These are phyloP conservation scores for Penicillium sp. DNA, from an alignment of 2,329 filamentous ascomycete genomes.

Conservation along the genomic window DNA sequence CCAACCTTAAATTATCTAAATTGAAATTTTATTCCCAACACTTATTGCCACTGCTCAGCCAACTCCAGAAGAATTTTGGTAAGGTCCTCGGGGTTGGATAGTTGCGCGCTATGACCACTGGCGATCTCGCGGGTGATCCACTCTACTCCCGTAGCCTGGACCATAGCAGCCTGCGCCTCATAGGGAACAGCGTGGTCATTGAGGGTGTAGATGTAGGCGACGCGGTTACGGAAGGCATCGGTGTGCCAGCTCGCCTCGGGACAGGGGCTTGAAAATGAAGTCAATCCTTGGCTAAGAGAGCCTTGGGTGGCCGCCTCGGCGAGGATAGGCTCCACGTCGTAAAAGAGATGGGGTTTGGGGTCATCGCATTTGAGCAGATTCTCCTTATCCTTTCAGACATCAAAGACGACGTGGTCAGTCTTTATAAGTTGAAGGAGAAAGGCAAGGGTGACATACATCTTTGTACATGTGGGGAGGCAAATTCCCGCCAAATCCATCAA, in stretches of 20 bases:
- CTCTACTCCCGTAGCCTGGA: neutral
- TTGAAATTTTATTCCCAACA: neutral
- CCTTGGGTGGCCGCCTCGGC: neutral
- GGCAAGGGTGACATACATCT: neutral
- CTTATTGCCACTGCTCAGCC: neutral
- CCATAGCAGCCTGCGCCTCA: neutral
- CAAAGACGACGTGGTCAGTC: neutral
- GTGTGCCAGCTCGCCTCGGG: neutral
- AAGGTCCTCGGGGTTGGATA: neutral
- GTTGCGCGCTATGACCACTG: neutral
- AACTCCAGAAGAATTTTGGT: neutral
- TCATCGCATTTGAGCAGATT: neutral
- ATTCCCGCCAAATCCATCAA: neutral
- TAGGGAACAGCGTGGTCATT: neutral
- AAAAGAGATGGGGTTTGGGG: neutral
- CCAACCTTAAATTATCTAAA: neutral
- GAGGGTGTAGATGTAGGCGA: neutral
- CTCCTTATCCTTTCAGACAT: neutral
- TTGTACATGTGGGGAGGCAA: neutral
- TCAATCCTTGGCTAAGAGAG: neutral
- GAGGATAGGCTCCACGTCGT: neutral
- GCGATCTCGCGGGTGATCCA: neutral
- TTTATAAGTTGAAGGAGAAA: neutral
- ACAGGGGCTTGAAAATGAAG: neutral
- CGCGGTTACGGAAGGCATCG: neutral